These are phyloP conservation scores for Gossypium arboreum DNA, from an alignment of 345 rosid genomes.

Conservation along the genomic window DNA sequence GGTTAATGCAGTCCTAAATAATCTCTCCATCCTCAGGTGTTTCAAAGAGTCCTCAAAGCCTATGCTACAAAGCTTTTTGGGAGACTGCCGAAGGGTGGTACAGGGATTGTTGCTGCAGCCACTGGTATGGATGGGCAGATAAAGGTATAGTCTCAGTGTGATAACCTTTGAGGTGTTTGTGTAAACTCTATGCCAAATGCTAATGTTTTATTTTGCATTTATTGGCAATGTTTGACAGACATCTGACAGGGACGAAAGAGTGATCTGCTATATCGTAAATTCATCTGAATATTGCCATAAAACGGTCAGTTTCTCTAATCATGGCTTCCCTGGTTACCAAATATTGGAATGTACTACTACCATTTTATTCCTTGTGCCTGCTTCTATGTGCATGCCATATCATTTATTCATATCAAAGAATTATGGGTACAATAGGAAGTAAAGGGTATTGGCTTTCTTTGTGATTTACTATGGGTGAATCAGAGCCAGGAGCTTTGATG, in stretches of 20 bases:
- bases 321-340: conserved; percentile 7
- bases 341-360: background rate
- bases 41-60: conserved; percentile 88
- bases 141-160: conserved; percentile 46
- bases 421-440: background rate
- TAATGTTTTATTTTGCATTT: conserved; percentile 20
- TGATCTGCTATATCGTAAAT: conserved; percentile 91
- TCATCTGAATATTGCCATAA: conserved; percentile 93
- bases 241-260: conserved; percentile 87
- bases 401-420: background rate
- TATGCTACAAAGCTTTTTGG: conserved; percentile 82
- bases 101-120: conserved; percentile 97
- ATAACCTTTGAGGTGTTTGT: conserved; percentile 5
- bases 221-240: conserved; percentile 44
- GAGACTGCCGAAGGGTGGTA: conserved; percentile 90
- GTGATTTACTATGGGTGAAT: background rate
- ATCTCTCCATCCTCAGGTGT: conserved; percentile 49
- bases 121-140: conserved; percentile 97
- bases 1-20: background rate
- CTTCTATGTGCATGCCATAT: background rate
- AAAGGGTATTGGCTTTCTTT: background rate
- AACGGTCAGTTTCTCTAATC: conserved; percentile 56
- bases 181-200: conserved; percentile 5
- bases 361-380: background rate
- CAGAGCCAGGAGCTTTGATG: background rate